Percentiles rank a stretch among this genome's conserved stretches.
These are phyloP conservation scores for Orbilia blumenaviensis DNA, from an alignment of 2,329 filamentous ascomycete genomes.

Conservation along the genomic window DNA sequence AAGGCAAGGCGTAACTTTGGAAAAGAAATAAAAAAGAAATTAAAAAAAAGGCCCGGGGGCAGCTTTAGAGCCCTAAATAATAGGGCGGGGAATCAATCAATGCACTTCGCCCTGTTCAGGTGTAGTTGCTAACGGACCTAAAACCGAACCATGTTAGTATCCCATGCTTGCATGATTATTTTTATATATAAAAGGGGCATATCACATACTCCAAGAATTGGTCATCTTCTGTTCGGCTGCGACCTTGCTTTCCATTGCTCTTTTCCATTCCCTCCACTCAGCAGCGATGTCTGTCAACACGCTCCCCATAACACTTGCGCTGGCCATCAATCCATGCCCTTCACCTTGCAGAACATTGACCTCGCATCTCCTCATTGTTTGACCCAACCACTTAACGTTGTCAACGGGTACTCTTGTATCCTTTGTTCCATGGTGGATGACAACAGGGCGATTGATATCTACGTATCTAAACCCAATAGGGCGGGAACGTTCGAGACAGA, in stretches of 20 bases:
- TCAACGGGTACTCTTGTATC: constrained; percentile 93
- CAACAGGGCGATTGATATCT: constrained; percentile 87
- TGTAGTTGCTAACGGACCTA: constrained; percentile 44
- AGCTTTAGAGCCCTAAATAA: background rate
- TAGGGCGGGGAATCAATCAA: background rate
- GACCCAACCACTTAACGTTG: constrained; percentile 93
- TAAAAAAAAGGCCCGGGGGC: background rate
- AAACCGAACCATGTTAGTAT: constrained; percentile 13
- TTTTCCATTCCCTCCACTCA: constrained; percentile 91
- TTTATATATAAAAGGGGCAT: background rate
- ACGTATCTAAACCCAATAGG: constrained; percentile 96
- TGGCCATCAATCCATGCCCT: constrained; percentile 95
- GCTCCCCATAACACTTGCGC: constrained; percentile 87
- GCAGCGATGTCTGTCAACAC: constrained; percentile 93
- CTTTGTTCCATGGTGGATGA: constrained; percentile 91
- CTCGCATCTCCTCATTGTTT: constrained; percentile 91
- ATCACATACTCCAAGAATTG: constrained; percentile 43
- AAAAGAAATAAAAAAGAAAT: background rate
- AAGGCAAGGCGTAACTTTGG: background rate
- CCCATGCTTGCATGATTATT: background rate
- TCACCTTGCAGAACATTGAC: constrained; percentile 89
- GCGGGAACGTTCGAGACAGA: constrained; percentile 89
- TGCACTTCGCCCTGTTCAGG: constrained; percentile 50
- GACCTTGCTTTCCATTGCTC: constrained; percentile 62
- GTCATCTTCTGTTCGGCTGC: constrained; percentile 39